Evolutionary conservation across 1,284 basidiomycete species (phyloP).

Genomic region (Fomitiporia mediterranea): DNA sequence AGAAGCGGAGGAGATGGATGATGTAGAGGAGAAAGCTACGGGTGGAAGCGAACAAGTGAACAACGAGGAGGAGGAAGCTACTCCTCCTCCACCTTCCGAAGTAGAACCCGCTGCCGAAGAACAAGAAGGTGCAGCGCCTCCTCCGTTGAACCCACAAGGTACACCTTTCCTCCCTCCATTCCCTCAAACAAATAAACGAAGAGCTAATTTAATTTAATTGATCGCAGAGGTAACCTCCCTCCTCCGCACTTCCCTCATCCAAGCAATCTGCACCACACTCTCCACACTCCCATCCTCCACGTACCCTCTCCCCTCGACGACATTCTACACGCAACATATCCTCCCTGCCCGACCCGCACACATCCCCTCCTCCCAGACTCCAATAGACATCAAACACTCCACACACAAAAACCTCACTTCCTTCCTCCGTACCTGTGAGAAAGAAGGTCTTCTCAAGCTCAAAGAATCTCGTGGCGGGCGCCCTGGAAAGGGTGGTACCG

Average conservation of each 20-base stretch:
- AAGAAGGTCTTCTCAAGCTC: constrained; percentile 63
- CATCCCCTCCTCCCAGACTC: constrained; percentile 36
- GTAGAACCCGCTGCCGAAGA: constrained; percentile 10
- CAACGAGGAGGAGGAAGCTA: not conserved
- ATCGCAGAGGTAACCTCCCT: constrained; percentile 57
- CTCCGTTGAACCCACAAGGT: constrained; percentile 25
- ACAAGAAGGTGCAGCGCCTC: constrained; percentile 21
- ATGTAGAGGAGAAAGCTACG: constrained; percentile 20
- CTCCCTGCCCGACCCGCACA: constrained; percentile 70
- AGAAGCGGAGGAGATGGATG: constrained; percentile 19
- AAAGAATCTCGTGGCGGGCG: constrained; percentile 74
- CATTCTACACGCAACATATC: constrained; percentile 72
- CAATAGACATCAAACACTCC: constrained; percentile 60
- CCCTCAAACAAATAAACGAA: no score
- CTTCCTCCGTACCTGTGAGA: constrained; percentile 73
- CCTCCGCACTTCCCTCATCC: constrained; percentile 66
- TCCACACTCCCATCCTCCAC: constrained; percentile 43
- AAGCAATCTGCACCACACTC: constrained; percentile 52
- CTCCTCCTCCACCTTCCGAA: constrained; percentile 12
- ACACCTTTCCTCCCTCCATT: constrained; percentile 18
- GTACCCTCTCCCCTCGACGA: constrained; percentile 74
- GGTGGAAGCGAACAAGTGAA: not conserved
- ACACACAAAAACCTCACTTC: constrained; percentile 75
- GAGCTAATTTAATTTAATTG: constrained; percentile 30
- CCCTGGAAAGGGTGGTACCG: constrained; percentile 43